Evolutionary conservation across 2,329 filamentous ascomycete genomes (phyloP), one percentile per base, ranked within the genome.

Genomic region (Xylaria sp.): DNA sequence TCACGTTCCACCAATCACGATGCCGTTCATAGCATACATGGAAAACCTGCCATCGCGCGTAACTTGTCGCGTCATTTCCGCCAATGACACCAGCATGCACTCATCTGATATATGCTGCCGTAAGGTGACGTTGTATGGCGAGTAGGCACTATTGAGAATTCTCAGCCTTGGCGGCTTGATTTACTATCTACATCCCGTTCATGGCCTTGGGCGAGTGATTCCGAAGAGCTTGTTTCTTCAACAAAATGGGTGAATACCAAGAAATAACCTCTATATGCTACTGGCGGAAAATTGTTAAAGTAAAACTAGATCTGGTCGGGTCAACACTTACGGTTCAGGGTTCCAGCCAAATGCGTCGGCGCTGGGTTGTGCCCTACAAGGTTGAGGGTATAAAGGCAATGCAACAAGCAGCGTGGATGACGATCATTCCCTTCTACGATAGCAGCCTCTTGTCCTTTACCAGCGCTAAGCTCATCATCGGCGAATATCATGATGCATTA

Each of bases 1-100:
- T 66, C 67, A 39, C 58, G 44, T 66, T 66, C 67, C 67, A 69
- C 63, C 63, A 66, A 69, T 69, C 37, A 55, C 39, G 28, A 54
- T 25, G 18, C 34, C 2, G 10, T 23, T 23, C 57, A 39, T 28
- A 12, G 52, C 41, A 34, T 50, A 51, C 34, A 57, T 44, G 41
- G 39, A 52, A 52, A 57, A 41, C 41, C 37, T 62, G 57, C 34
- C 44, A 57, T 57, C 56, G 20, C 13, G 50, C 32, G n/a, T 25
- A 58, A 58, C 57, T 41, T 28, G 20, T 41, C 39, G 55, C 46
- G 52, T 59, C 48, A 55, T 69, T 69, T 69, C 67, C 67, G 63
- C 67, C 67, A 69, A 66, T 66, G 44, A 39, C 34, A 59, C 52
- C 2, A 41, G 39, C 8, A 23, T 41, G 3, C 20, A 1, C 37